phyloP scores from a whole-genome alignment of 495 filamentous ascomycete species.

The Neurospora cerealis region DNA sequence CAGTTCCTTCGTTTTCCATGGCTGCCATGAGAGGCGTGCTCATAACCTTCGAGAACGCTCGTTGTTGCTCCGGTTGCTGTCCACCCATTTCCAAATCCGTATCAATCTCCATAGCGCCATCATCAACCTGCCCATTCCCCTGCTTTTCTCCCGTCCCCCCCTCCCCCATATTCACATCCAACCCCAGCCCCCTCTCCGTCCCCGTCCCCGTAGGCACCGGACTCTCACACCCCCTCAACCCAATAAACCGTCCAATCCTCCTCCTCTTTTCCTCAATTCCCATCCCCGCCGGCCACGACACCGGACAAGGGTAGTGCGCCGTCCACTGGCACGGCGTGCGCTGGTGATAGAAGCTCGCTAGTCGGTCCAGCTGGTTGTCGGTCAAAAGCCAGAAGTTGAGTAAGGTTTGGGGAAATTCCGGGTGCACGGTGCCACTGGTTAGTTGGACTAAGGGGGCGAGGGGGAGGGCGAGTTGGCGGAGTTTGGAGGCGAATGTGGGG shows the following conservation, averaged over 20 bases:
- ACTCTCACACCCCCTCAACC: constrained; percentile 51
- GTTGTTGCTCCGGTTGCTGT: neutral
- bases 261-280: constrained; percentile 49
- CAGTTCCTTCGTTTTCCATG: neutral
- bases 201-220: constrained; percentile 26
- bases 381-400: constrained; percentile 70
- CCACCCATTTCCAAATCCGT: neutral
- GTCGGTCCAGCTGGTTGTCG: constrained; percentile 53
- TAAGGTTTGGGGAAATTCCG: constrained; percentile 54
- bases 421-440: constrained; percentile 49
- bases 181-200: constrained; percentile 16
- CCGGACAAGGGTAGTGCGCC: constrained; percentile 51
- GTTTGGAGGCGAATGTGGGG: constrained; percentile 30
- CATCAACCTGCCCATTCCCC: constrained; percentile 11
- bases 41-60: neutral
- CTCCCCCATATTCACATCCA: constrained; percentile 4
- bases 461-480: constrained; percentile 36
- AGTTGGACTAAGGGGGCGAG: constrained; percentile 50
- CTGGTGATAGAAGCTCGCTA: constrained; percentile 73
- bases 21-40: neutral
- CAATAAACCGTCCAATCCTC: constrained; percentile 56
- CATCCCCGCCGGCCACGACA: constrained; percentile 27
- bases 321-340: constrained; percentile 44
- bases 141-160: constrained; percentile 19
- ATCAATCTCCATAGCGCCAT: constrained; percentile 24